A percentile compares a stretch with the other conserved stretches of the same genome.
Evolutionary conservation across 2,329 filamentous ascomycete genomes (phyloP).

Genomic region (Talaromyces pinophilus): DNA sequence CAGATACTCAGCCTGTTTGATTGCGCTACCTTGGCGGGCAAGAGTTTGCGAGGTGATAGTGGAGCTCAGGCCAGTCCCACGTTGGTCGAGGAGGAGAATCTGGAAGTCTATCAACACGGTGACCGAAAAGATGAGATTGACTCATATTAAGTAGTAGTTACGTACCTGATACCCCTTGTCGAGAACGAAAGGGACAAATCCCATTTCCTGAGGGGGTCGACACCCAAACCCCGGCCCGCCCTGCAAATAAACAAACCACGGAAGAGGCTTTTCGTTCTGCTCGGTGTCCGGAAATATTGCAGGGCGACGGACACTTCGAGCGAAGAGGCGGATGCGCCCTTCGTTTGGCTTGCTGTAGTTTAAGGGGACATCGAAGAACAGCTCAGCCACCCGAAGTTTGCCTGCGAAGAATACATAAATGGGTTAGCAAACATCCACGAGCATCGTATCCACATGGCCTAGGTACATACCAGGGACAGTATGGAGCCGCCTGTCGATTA

Average conservation of each 20-base stretch:
- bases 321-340: constrained; percentile 73
- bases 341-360: constrained; percentile 67
- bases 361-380: constrained; percentile 83
- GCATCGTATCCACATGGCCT: constrained; percentile 18
- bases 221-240: constrained; percentile 84
- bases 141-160: not conserved
- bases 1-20: constrained; percentile 76
- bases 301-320: constrained; percentile 67
- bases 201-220: constrained; percentile 69
- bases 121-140: constrained; percentile 11
- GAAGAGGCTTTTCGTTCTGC: constrained; percentile 53
- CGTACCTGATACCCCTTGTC: constrained; percentile 76
- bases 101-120: constrained; percentile 25
- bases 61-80: constrained; percentile 82
- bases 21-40: constrained; percentile 61
- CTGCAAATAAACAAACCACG: constrained; percentile 72
- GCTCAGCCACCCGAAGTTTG: constrained; percentile 73
- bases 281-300: constrained; percentile 49
- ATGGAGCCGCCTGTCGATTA: constrained; percentile 41
- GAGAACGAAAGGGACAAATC: constrained; percentile 70
- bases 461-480: constrained; percentile 39
- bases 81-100: constrained; percentile 81
- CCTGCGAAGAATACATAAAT: constrained; percentile 50
- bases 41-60: constrained; percentile 75
- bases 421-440: not conserved